Base-by-base conservation (phyloP, 495 filamentous ascomycete genomes). In the Podospora appendiculata region DNA sequence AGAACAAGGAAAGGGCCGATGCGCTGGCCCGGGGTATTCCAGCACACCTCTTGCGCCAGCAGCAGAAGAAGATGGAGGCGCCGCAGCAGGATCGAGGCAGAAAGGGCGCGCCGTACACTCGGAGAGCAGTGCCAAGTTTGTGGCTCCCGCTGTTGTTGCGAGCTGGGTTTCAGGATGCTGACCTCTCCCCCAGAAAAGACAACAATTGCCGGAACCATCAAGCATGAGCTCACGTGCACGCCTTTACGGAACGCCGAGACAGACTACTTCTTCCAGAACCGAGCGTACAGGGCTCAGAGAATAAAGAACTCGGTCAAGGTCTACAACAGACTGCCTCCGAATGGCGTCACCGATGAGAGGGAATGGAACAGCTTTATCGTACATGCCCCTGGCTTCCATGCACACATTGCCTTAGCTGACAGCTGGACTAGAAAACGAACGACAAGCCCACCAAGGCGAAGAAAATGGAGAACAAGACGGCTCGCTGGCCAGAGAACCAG, bases 401-500 rank as follows among this genome's bases (percentile, higher is more conserved):
- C 9, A 12, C 13, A 25, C 8, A n/a, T 18, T 45, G 19, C 25
- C 32, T 39, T 35, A 12, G 18, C 11, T 17, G 4, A 9, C 44
- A 47, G 39, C 67, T 71, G 61, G 50, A 47, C 57, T 50, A 79
- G 74, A 75, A 75, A 70, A 68, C 64, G 41, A 68, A 68, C 39
- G 60, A 49, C 48, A 74, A 69, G 66, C 76, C 67, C 53, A 70
- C 62, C 63, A 76, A 67, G 68, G 71, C 68, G 54, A 73, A 81
- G 51, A 72, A 71, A 58, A 83, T 83, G 64, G 81, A 87, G 47
- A 85, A 88, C 72, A 95, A 95, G 70, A 81, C 85, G 6, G 86
- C 86, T 3, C 89, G 93, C 64, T 88, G 96, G 73, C 83, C 89
- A 7, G 81, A 86, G 64, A 86, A 88, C 73, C 85, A 90, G 64